Conservation (phyloP, 2,329 filamentous ascomycete species). For the Cladosporium sphaerospermum region DNA sequence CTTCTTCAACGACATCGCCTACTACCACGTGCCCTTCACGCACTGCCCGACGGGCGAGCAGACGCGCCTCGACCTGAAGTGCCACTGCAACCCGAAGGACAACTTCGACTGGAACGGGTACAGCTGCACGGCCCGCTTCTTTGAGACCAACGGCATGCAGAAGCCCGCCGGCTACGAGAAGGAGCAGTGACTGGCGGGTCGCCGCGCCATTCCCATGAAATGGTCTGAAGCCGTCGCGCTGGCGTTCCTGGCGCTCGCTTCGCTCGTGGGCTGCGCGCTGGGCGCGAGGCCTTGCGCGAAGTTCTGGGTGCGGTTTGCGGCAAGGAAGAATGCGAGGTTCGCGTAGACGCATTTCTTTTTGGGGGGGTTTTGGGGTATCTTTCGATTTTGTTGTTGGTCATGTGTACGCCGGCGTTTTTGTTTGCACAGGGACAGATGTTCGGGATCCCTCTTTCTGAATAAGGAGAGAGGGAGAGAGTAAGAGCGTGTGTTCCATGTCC, state of each 20-base stretch:
- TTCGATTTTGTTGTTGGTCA: too few species aligned
- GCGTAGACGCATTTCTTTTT: neutral
- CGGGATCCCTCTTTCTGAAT: too few species aligned
- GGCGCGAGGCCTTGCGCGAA: slow-evolving; percentile 4
- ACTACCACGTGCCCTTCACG: slow-evolving; percentile 96
- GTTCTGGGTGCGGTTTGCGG: neutral
- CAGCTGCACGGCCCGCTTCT: slow-evolving; percentile 85
- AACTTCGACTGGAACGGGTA: slow-evolving; percentile 99
- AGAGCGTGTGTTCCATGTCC: too few species aligned
- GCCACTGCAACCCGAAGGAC: slow-evolving; percentile 88
- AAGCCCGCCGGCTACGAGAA: slow-evolving; percentile 82
- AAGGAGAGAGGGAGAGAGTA: too few species aligned
- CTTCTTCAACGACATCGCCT: slow-evolving; percentile 98
- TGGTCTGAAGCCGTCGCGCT: neutral
- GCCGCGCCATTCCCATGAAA: slow-evolving; percentile 1
- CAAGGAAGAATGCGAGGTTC: slow-evolving; percentile 3
- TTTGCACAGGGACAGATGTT: too few species aligned
- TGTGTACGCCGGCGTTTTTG: too few species aligned
- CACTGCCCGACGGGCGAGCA: slow-evolving; percentile 93
- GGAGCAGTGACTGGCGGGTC: slow-evolving; percentile 28
- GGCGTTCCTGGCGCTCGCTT: neutral
- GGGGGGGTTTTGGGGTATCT: neutral
- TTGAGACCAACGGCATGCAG: slow-evolving; percentile 69
- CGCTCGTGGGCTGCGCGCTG: slow-evolving; percentile 1
- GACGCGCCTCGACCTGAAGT: slow-evolving; percentile 74